phyloP scores from a whole-genome alignment of 805 yeast genomes.

The Yarrowia sp. region DNA sequence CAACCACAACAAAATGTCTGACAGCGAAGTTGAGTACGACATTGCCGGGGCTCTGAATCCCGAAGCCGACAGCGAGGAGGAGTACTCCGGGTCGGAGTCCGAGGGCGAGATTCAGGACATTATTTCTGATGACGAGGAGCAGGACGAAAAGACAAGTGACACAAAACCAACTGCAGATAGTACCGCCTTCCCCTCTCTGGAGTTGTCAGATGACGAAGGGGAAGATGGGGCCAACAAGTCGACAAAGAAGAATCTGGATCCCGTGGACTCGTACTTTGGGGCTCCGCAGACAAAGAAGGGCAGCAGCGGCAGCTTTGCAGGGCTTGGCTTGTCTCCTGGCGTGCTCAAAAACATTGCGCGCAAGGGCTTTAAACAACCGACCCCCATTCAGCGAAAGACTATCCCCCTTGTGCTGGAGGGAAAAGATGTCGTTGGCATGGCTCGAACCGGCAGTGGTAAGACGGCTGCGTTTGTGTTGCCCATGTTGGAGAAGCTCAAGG shows the following conservation, averaged over 20 bases:
- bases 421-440: slow-evolving; percentile 98
- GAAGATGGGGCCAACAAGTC: slow-evolving; percentile 42
- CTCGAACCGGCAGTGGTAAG: slow-evolving; percentile 98
- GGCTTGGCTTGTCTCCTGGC: slow-evolving; percentile 83
- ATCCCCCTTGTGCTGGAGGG: slow-evolving; percentile 87
- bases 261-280: slow-evolving; percentile 41
- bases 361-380: slow-evolving; percentile 93
- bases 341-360: slow-evolving; percentile 72
- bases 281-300: slow-evolving; percentile 47
- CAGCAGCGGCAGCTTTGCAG: slow-evolving; percentile 75
- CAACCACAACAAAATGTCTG: slow-evolving; percentile 41
- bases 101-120: slow-evolving; percentile 48
- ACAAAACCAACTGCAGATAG: background rate
- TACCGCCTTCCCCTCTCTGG: slow-evolving; percentile 53
- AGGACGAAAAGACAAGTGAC: slow-evolving; percentile 41
- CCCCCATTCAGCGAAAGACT: slow-evolving; percentile 97
- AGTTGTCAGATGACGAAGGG: slow-evolving; percentile 54
- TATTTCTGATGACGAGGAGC: slow-evolving; percentile 58
- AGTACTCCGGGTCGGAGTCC: slow-evolving; percentile 42
- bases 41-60: slow-evolving; percentile 45
- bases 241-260: no score
- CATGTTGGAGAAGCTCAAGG: slow-evolving; percentile 79
- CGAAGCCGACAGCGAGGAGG: slow-evolving; percentile 38
- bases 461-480: slow-evolving; percentile 97
- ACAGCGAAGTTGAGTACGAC: slow-evolving; percentile 46